Evolutionary conservation across 2,329 filamentous ascomycete species (phyloP).

Genomic region (Tolypocladium tundrense): DNA sequence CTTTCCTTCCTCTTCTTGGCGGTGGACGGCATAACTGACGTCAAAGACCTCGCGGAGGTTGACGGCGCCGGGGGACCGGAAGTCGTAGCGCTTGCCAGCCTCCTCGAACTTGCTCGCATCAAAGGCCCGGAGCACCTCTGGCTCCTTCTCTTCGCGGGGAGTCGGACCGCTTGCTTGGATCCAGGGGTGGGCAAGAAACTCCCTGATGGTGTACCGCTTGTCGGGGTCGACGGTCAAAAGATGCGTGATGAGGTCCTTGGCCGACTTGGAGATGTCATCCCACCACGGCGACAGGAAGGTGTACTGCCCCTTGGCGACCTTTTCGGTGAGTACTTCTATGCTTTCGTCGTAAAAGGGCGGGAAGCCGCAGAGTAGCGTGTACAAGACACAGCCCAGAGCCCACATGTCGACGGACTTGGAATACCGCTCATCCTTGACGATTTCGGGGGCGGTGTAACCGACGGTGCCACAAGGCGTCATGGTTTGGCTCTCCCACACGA

Average conservation of each 20-base stretch:
- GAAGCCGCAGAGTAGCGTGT: constrained; percentile 94
- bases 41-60: constrained; percentile 97
- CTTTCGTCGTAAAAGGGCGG: constrained; percentile 98
- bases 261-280: constrained; percentile 94
- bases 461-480: constrained; percentile 99
- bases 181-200: constrained; percentile 95
- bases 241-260: constrained; percentile 89
- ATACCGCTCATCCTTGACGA: constrained; percentile 97
- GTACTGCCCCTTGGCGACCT: constrained; percentile 92
- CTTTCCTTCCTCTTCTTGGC: constrained; percentile 93
- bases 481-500: constrained; percentile 95
- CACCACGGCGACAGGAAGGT: constrained; percentile 98
- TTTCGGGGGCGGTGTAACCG: constrained; percentile 95
- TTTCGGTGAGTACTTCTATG: constrained; percentile 92
- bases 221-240: constrained; percentile 90
- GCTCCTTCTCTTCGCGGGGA: constrained; percentile 46
- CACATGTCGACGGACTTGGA: constrained; percentile 99
- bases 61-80: constrained; percentile 88
- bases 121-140: constrained; percentile 41
- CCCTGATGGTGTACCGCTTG: constrained; percentile 83
- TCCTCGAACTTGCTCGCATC: constrained; percentile 44
- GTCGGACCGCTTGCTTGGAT: constrained; percentile 56
- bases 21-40: constrained; percentile 93
- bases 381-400: constrained; percentile 92
- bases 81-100: constrained; percentile 67